These are phyloP conservation scores for Colletotrichum endophyticum DNA, from an alignment of 2,329 filamentous ascomycete genomes.

Conservation along the genomic window DNA sequence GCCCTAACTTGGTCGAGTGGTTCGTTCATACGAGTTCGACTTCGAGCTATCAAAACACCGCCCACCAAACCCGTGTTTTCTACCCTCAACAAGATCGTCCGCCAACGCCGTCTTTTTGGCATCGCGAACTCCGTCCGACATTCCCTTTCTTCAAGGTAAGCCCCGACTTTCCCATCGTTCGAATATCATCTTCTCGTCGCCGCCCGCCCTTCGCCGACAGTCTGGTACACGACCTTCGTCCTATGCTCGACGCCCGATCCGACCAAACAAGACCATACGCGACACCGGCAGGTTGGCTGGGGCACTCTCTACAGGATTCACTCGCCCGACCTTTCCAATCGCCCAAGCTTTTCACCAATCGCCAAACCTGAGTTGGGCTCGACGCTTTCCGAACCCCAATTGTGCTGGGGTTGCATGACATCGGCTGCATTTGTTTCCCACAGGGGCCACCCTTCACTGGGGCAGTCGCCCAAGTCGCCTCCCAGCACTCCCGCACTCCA, in stretches of 20 bases:
- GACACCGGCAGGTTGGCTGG: background rate
- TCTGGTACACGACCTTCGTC: constrained; percentile 7
- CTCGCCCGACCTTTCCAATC: background rate
- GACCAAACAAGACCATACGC: background rate
- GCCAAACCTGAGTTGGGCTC: background rate
- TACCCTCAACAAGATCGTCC: background rate
- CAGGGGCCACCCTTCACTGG: background rate
- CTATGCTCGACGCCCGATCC: background rate
- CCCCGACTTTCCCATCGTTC: background rate
- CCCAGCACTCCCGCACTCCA: background rate
- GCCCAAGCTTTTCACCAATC: background rate
- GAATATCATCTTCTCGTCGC: background rate
- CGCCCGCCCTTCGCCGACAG: background rate
- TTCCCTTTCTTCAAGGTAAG: constrained; percentile 10
- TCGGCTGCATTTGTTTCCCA: background rate
- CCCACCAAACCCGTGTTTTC: background rate
- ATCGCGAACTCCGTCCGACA: background rate
- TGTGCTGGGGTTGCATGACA: background rate
- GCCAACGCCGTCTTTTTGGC: background rate
- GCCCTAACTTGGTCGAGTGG: background rate
- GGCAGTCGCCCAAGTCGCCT: background rate
- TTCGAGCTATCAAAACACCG: background rate
- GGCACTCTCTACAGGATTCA: background rate
- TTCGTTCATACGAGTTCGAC: background rate
- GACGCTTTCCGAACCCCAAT: background rate